These are phyloP conservation scores for Bjerkandera adusta DNA, from an alignment of 1,284 basidiomycete species.

Conservation along the genomic window DNA sequence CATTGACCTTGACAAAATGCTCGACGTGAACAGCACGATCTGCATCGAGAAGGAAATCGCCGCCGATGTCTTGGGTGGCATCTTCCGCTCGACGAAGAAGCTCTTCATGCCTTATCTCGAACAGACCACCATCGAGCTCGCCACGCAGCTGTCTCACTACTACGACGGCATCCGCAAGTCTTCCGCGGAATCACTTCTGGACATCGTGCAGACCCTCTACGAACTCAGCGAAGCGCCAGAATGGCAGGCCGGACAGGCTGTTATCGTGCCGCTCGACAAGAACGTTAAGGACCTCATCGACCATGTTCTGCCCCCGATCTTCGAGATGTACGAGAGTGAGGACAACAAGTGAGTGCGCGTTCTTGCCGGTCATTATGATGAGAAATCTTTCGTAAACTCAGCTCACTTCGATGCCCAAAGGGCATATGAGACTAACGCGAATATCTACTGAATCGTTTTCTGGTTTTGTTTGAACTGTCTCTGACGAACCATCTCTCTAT, in stretches of 20 bases:
- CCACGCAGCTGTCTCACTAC: conserved; percentile 87
- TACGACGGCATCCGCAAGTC: conserved; percentile 99
- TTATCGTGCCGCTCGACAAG: conserved; percentile 64
- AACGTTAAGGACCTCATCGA: conserved; percentile 84
- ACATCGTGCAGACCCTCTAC: conserved; percentile 92
- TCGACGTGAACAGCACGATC: conserved; percentile 94
- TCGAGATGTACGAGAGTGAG: conserved; percentile 92
- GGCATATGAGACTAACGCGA: conserved; percentile 57
- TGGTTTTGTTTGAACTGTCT: conserved; percentile 15
- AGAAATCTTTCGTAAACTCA: conserved; percentile 67
- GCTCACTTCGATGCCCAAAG: conserved; percentile 78
- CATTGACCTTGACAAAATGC: conserved; percentile 78
- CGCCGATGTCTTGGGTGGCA: conserved; percentile 91
- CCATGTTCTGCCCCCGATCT: conserved; percentile 72
- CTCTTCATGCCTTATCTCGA: conserved; percentile 93
- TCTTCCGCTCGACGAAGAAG: conserved; percentile 81
- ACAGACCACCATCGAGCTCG: conserved; percentile 77
- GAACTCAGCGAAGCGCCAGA: conserved; percentile 81
- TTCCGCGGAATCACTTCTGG: conserved; percentile 86
- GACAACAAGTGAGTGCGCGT: conserved; percentile 91
- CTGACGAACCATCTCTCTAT: conserved; percentile 23
- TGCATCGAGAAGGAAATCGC: conserved; percentile 99
- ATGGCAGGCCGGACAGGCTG: conserved; percentile 76
- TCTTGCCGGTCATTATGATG: conserved; percentile 43
- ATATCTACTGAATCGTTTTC: conserved; percentile 31